phyloP scores from a whole-genome alignment of 2,329 filamentous ascomycete species.

The Fusarium globosum region DNA sequence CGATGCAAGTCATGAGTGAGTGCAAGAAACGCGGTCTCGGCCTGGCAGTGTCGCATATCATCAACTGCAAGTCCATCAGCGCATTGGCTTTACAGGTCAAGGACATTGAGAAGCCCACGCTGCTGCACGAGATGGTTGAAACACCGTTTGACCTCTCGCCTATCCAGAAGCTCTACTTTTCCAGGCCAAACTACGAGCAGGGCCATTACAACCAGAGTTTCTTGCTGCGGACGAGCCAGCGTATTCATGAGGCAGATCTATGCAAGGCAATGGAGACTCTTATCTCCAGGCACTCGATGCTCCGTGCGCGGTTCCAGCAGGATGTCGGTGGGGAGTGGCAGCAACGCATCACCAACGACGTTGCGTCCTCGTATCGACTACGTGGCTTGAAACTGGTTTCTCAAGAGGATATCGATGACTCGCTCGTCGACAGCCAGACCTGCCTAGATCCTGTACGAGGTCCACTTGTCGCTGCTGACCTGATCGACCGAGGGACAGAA shows the following conservation, averaged over 20 bases:
- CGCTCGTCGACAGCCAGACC: conserved; percentile 24
- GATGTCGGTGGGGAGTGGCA: conserved; percentile 3
- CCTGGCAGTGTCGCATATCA: conserved; percentile 45
- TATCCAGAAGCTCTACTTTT: conserved; percentile 36
- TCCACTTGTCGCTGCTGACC: conserved; percentile 21
- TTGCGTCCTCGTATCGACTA: conserved; percentile 19
- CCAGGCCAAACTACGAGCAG: conserved; percentile 16
- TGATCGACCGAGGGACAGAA: conserved; percentile 20
- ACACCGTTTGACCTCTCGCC: conserved; percentile 26
- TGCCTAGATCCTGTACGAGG: conserved; percentile 13
- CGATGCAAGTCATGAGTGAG: conserved; percentile 55
- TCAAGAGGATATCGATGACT: background rate
- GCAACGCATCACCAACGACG: conserved; percentile 17
- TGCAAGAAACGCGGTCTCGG: conserved; percentile 45
- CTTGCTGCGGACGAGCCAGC: conserved; percentile 21
- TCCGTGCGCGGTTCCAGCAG: conserved; percentile 26
- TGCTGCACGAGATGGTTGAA: background rate
- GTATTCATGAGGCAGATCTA: background rate
- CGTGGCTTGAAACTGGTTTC: background rate
- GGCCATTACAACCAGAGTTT: conserved; percentile 42
- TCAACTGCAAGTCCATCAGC: conserved; percentile 42
- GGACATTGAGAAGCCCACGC: conserved; percentile 7
- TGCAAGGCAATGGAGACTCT: conserved; percentile 14
- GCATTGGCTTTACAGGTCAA: conserved; percentile 24
- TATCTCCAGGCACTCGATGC: conserved; percentile 33